Evolutionary conservation across 31 red algal species (phyloP).

Genomic region (Pterothamnion heteromorphum): DNA sequence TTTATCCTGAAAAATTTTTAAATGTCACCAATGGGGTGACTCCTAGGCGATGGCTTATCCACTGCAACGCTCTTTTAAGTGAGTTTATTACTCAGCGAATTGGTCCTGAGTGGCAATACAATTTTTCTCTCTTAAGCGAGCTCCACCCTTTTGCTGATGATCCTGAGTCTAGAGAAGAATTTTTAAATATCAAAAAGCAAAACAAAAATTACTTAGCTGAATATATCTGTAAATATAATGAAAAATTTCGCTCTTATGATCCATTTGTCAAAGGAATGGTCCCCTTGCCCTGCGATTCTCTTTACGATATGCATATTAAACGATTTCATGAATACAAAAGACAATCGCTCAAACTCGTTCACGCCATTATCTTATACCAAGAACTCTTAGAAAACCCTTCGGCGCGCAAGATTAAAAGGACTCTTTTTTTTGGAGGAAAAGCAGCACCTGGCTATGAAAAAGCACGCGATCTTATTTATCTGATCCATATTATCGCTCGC

Average conservation of each 20-base stretch:
- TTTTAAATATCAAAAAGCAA: conserved; percentile 73
- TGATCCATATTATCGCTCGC: conserved; percentile 88
- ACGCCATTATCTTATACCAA: too few species aligned
- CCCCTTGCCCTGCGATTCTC: conserved; percentile 63
- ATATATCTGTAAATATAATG: conserved; percentile 56
- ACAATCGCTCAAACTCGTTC: too few species aligned
- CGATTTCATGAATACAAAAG: conserved; percentile 99
- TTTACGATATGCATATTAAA: conserved; percentile 99
- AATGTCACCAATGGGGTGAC: conserved; percentile 99
- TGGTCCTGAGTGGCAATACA: conserved; percentile 90
- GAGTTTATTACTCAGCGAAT: conserved; percentile 89
- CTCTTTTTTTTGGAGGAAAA: conserved; percentile 85
- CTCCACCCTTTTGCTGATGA: conserved; percentile 88
- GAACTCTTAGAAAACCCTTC: too few species aligned
- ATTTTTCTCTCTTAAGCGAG: conserved; percentile 61
- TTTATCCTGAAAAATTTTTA: conserved; percentile 73
- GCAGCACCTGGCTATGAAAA: conserved; percentile 89
- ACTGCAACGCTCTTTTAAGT: conserved; percentile 84
- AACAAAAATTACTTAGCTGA: conserved; percentile 91
- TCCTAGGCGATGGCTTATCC: conserved; percentile 88
- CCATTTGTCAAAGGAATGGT: conserved; percentile 73
- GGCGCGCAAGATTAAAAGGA: conserved; percentile 17
- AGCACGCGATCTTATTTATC: conserved; percentile 91
- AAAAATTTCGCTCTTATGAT: conserved; percentile 33
- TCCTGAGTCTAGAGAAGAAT: conserved; percentile 86